Conservation (phyloP, 495 filamentous ascomycete species). For the Elasticomyces elasticus region DNA sequence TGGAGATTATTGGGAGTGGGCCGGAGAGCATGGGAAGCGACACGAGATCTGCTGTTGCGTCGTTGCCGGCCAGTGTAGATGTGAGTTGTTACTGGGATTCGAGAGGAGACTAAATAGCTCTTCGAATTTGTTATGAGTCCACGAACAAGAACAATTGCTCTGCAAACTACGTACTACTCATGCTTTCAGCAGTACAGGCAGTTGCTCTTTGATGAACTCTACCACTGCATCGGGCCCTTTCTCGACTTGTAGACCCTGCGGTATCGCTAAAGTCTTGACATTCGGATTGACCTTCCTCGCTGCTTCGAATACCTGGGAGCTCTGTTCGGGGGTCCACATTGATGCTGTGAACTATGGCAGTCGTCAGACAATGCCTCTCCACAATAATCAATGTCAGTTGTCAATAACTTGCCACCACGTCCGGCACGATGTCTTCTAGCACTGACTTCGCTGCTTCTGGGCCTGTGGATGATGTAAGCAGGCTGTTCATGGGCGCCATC, state of each 20-base stretch:
- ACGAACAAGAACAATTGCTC: neutral
- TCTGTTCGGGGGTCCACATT: conserved; percentile 56
- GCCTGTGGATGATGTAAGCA: neutral
- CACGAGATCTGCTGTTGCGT: conserved; percentile 45
- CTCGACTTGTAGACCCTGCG: conserved; percentile 54
- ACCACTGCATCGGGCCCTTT: conserved; percentile 56
- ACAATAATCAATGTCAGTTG: neutral
- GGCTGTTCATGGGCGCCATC: neutral
- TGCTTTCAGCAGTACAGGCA: conserved; percentile 41
- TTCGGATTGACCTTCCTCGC: conserved; percentile 42
- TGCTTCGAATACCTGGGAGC: conserved; percentile 44
- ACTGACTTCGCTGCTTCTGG: conserved; percentile 4
- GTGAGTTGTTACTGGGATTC: conserved; percentile 47
- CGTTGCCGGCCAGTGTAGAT: conserved; percentile 43
- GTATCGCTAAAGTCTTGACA: conserved; percentile 51
- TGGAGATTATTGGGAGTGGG: conserved; percentile 51
- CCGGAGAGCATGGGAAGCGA: conserved; percentile 50
- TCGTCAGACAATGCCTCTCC: neutral
- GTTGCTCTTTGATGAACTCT: conserved; percentile 51
- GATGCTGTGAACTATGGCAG: conserved; percentile 51
- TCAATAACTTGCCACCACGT: conserved; percentile 6
- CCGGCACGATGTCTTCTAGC: conserved; percentile 6
- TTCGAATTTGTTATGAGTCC: too few species aligned
- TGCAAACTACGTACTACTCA: neutral
- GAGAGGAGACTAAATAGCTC: neutral